Evolutionary conservation across 306 rosid genomes (phyloP).

Genomic region (Quercus aquifolioides): DNA sequence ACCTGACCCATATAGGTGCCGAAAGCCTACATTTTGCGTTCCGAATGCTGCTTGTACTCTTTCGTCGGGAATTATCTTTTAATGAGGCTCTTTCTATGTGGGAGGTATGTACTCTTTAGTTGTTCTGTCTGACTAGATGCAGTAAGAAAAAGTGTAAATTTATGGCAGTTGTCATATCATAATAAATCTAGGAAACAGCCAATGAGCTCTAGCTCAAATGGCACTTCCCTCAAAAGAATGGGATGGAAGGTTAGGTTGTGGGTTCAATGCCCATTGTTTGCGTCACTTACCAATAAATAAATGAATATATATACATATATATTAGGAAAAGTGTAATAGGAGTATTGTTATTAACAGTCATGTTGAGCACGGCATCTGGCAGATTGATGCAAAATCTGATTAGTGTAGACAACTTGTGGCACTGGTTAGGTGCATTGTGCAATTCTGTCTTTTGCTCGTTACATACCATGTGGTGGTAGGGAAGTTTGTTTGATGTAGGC

Average conservation of each 20-base stretch:
- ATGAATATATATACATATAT: no score
- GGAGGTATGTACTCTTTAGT: constrained; percentile 68
- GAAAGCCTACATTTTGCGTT: constrained; percentile 97
- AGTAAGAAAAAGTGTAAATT: neutral
- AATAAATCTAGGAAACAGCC: neutral
- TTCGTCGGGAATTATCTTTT: constrained; percentile 87
- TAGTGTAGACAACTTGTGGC: neutral
- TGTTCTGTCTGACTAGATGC: neutral
- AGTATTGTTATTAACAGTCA: neutral
- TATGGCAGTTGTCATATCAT: neutral
- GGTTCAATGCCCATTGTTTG: no score
- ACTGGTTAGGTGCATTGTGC: neutral
- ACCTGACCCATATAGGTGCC: constrained; percentile 85
- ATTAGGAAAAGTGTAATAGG: neutral
- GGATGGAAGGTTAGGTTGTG: no score
- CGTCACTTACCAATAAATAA: no score
- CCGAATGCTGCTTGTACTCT: constrained; percentile 92
- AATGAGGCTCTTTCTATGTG: constrained; percentile 91
- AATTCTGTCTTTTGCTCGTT: neutral
- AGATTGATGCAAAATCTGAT: neutral
- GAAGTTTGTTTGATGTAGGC: neutral
- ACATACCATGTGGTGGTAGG: neutral
- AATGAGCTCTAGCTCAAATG: no score
- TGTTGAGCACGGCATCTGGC: neutral
- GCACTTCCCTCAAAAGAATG: no score